A percentile compares a stretch with the other conserved stretches of the same genome.
These are phyloP conservation scores for Pugionium dolabratum DNA, from an alignment of 345 rosid species.

Conservation along the genomic window DNA sequence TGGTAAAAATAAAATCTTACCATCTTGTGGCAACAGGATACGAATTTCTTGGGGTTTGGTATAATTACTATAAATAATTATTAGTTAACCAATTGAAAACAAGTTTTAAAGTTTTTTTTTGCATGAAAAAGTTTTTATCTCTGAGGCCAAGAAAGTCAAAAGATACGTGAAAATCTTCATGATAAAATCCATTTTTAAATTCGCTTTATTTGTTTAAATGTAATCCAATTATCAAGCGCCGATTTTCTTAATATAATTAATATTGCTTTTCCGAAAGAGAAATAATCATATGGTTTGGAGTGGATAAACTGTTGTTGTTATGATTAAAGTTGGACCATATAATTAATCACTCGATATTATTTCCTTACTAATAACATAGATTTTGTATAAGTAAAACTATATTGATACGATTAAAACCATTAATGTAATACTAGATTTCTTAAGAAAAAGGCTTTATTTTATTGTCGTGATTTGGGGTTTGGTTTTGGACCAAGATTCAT, in stretches of 20 bases:
- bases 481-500: not conserved
- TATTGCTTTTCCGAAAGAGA: slow-evolving; percentile 16
- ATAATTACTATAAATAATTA: slow-evolving; percentile 1
- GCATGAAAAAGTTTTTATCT: slow-evolving; percentile 19
- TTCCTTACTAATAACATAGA: too few species aligned
- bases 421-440: too few species aligned
- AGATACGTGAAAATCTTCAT: slow-evolving; percentile 24
- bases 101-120: slow-evolving; percentile 12
- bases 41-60: slow-evolving; percentile 44
- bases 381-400: too few species aligned
- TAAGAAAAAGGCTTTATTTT: not conserved
- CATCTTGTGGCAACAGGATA: slow-evolving; percentile 24
- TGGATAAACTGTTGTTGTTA: slow-evolving; percentile 32
- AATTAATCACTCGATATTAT: slow-evolving; percentile 3
- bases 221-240: not conserved
- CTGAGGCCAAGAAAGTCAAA: slow-evolving; percentile 31
- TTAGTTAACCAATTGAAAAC: not conserved
- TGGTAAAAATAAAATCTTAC: slow-evolving; percentile 14
- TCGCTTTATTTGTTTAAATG: not conserved
- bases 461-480: slow-evolving; percentile 34
- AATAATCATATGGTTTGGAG: slow-evolving; percentile 30
- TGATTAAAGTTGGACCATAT: slow-evolving; percentile 20
- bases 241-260: not conserved
- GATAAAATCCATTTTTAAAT: not conserved
- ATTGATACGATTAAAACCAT: too few species aligned